These are phyloP conservation scores for Dictyophora rubrovolvata DNA, from an alignment of 768 basidiomycete species.

Conservation along the genomic window DNA sequence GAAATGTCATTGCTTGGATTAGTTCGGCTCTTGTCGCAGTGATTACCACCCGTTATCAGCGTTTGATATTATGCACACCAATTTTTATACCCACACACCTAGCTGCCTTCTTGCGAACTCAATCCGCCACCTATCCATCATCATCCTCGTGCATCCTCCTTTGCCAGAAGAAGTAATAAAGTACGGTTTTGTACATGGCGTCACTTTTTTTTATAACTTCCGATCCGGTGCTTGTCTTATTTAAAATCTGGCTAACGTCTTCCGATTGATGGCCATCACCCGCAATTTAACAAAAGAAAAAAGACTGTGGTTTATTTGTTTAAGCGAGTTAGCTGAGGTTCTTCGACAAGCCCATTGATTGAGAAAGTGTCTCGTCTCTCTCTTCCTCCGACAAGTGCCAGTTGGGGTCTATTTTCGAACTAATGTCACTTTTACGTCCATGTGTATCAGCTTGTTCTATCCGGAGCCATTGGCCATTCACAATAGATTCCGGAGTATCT, in stretches of 20 bases:
- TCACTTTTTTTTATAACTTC: neutral
- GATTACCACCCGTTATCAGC: neutral
- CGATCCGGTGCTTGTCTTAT: neutral
- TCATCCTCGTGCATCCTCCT: neutral
- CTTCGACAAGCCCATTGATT: too few species aligned
- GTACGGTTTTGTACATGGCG: neutral
- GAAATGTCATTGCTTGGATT: too few species aligned
- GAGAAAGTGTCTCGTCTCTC: too few species aligned
- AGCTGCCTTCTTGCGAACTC: neutral
- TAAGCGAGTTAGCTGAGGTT: neutral
- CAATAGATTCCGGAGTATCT: neutral
- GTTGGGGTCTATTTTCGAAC: neutral
- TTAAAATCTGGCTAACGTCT: neutral
- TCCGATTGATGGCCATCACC: neutral
- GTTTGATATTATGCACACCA: neutral
- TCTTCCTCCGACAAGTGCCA: too few species aligned
- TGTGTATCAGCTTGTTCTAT: neutral
- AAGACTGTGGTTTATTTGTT: neutral
- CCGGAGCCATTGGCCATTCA: neutral
- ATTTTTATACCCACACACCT: neutral
- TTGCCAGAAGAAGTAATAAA: neutral
- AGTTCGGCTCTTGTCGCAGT: too few species aligned
- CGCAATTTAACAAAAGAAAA: neutral
- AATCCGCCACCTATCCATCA: neutral
- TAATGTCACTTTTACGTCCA: neutral